Percentiles rank a stretch among this genome's conserved stretches.
Conservation (phyloP, 2,329 filamentous ascomycete genomes). For the Monilinia vaccinii-corymbosi region DNA sequence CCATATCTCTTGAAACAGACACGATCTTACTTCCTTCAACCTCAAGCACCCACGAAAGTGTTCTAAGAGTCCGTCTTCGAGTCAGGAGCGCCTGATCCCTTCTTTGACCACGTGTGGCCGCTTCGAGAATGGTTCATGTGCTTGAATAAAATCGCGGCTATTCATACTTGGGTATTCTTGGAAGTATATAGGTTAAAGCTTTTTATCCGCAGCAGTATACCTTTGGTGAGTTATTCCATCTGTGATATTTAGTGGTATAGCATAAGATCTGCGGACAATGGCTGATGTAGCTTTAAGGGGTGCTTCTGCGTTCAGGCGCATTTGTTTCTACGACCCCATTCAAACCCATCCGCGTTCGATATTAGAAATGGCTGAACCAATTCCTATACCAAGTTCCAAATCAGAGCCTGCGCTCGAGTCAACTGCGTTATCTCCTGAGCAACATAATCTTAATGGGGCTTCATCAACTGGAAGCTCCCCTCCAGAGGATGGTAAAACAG, state of each 20-base stretch:
- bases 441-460: conserved; percentile 12
- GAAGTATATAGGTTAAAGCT: background rate
- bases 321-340: conserved; percentile 34
- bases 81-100: conserved; percentile 4
- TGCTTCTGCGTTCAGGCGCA: conserved; percentile 33
- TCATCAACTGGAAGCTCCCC: conserved; percentile 40
- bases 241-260: conserved; percentile 13
- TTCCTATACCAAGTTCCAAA: conserved; percentile 29
- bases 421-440: conserved; percentile 19
- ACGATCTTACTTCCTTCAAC: conserved; percentile 6
- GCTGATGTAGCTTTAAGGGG: conserved; percentile 37
- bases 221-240: background rate
- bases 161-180: background rate
- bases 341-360: conserved; percentile 31
- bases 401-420: conserved; percentile 17
- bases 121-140: conserved; percentile 10
- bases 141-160: background rate
- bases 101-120: conserved; percentile 6
- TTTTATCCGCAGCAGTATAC: background rate
- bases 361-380: conserved; percentile 38
- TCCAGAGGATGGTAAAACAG: conserved; percentile 40
- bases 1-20: conserved; percentile 6
- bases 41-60: conserved; percentile 2
- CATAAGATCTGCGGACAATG: conserved; percentile 19
- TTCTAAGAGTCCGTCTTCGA: background rate